These are phyloP conservation scores for Cinnamomum micranthum DNA, from an alignment of 164 flowering plant genomes.

Conservation along the genomic window DNA sequence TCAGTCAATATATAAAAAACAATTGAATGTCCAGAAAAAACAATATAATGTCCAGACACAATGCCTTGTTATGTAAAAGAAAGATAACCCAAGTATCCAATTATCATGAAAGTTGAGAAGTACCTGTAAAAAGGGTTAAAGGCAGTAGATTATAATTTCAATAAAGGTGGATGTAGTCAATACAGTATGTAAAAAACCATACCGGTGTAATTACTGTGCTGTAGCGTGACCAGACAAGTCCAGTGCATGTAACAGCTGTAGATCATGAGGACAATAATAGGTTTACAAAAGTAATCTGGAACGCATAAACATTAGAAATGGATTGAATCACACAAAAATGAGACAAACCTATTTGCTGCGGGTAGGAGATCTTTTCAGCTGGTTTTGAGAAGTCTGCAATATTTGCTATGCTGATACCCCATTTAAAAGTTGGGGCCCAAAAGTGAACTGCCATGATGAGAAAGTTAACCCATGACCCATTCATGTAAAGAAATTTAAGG, in stretches of 20 bases:
- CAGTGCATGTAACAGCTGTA: conserved; percentile 38
- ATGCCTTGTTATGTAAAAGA: background rate
- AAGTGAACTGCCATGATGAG: conserved; percentile 64
- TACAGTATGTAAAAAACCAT: conserved; percentile 13
- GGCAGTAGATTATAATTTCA: background rate
- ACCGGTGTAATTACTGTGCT: conserved; percentile 85
- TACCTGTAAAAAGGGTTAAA: background rate
- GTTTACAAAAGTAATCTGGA: conserved; percentile 4
- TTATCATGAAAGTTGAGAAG: background rate
- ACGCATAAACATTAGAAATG: background rate
- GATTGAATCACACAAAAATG: background rate
- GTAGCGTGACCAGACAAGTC: conserved; percentile 79
- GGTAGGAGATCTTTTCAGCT: conserved; percentile 61
- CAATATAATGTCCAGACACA: background rate
- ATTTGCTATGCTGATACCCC: conserved; percentile 88
- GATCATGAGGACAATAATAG: background rate
- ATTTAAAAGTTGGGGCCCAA: conserved; percentile 90
- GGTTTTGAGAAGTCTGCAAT: conserved; percentile 71
- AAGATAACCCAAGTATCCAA: background rate
- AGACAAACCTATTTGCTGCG: conserved; percentile 63
- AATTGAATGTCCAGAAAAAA: too few species aligned
- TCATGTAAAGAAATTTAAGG: background rate
- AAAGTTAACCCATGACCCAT: background rate
- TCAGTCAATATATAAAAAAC: too few species aligned
- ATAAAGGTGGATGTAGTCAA: background rate